A percentile compares a stretch with the other conserved stretches of the same genome.
These are phyloP conservation scores for Blastocystis sp. DNA, from an alignment of 352 stramenopile species.

Conservation along the genomic window DNA sequence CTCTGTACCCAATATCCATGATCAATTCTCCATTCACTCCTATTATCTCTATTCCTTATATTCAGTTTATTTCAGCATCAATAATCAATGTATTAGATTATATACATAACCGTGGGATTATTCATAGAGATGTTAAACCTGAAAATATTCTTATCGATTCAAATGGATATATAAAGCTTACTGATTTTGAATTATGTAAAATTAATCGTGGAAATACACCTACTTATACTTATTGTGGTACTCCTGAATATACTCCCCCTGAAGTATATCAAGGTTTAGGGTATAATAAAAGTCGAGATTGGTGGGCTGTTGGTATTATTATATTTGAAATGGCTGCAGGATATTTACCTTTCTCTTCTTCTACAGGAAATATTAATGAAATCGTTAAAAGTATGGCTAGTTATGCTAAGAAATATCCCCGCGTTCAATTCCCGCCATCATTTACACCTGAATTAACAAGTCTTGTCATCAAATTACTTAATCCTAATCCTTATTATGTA, in stretches of 20 bases:
- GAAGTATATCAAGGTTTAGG: constrained; percentile 64
- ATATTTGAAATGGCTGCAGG: no score
- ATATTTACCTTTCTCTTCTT: not conserved
- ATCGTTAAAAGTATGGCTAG: constrained; percentile 12
- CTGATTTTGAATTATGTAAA: no score
- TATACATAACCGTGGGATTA: constrained; percentile 60
- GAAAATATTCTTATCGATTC: constrained; percentile 68
- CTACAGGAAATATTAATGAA: constrained; percentile 4
- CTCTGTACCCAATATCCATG: no score
- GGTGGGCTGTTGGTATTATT: constrained; percentile 74
- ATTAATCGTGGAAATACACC: no score
- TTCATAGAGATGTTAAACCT: constrained; percentile 52
- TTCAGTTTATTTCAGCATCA: no score
- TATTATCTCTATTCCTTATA: no score
- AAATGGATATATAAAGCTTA: no score
- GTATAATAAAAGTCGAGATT: constrained; percentile 66
- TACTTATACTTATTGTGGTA: no score
- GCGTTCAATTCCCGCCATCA: not conserved
- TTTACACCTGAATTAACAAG: constrained; percentile 7
- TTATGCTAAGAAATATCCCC: no score
- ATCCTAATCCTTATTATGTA: constrained; percentile 18
- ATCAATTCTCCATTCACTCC: no score
- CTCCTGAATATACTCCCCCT: constrained; percentile 71
- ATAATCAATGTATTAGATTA: no score
- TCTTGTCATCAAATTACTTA: constrained; percentile 19